Evolutionary conservation across 345 rosid species (phyloP), one percentile per base, ranked within the genome.

Genomic region (Odontarrhena argentea): DNA sequence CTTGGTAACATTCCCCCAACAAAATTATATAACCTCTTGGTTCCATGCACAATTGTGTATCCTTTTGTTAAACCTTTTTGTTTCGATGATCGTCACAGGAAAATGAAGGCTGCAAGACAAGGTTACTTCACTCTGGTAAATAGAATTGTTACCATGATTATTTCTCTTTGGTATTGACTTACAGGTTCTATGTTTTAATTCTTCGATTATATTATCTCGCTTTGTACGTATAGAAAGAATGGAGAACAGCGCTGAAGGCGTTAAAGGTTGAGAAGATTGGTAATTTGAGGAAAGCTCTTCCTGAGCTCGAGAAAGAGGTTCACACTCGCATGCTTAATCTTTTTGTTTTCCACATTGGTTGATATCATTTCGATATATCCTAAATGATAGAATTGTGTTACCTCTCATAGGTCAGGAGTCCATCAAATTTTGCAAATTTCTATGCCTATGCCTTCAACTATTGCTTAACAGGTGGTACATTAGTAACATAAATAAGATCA

Each of bases 251-350:
- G 55, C 60, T 94, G 28, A 88, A 84, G 73, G 82, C 85, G 41
- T 76, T 88, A 66, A 82, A 82, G 70, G 89, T 79, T 53, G 87
- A 88, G 66, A 83, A 82, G 18, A 50, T 91, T 40, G 79, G 44
- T 68, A 88, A 94, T 77, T 59, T 94, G 64, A 86, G 80, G 78
- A 86, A 88, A 76, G 81, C 88, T 24, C 88, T 94, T 30, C 83
- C 91, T 2, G 83, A 80, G 56, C 80, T 94, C 52, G 96, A 94
- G 82, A 88, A 80, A 78, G 97, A 91, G 97, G 99, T 94, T 71
- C 41, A 42, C 28, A 28, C 32, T 28, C 5, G 32, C 3, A 28
- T 34, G n/a, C 63, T 43, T 51, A 6, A 18, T 34, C 53, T 53
- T 6, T 0, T 61, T 40, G 18, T 13, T 1, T 12, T 55, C 54